Evolutionary conservation across 176 grass and related monocot species (phyloP), one percentile per base, ranked within the genome.

Genomic region (Thalia dealbata): DNA sequence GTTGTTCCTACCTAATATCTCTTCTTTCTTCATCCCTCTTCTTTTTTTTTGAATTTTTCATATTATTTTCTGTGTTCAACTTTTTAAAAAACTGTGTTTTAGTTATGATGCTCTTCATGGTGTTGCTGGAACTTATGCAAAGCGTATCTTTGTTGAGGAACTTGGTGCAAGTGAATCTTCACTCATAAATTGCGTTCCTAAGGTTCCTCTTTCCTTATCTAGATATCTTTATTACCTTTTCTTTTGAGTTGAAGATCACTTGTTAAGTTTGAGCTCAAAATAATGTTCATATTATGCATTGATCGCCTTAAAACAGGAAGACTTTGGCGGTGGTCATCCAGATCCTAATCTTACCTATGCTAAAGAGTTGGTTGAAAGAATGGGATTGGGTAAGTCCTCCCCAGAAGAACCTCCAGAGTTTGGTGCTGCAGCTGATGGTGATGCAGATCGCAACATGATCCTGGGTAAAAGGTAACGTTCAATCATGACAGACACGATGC

Each of bases 361-460:
- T 60, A 99, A 99, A 75, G 95, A 99, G 59, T 81, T 99, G 78
- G 95, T 99, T 79, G 95, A 78, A 28, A 78, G 87, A 74, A 99
- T 99, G 90, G 95, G 95, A 75, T 83, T 99, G 50, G 83, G 95
- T 25, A 99, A 91, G 59, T 83, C 91, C 38, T 42, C 65, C 21
- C 19, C 77, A 59, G 63, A 52, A 23, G 87, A 93, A 18, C 90
- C 90, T 12, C 95, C 95, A 77, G 95, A 99, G 82, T 99, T 93
- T 84, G 95, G 95, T 67, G 95, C 90, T 22, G 95, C 95, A 69
- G 90, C 90, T 72, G 95, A 99, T 86, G 95, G 95, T 68, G 95
- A 99, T 99, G 95, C 95, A 82, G 95, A 99, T 71, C 83, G 95
- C 45, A 99, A 99, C 67, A 99, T 99, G 95, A 72, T 99, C 72